Conservation (phyloP, 257 asterid genomes). For the Salvia hispanica region DNA sequence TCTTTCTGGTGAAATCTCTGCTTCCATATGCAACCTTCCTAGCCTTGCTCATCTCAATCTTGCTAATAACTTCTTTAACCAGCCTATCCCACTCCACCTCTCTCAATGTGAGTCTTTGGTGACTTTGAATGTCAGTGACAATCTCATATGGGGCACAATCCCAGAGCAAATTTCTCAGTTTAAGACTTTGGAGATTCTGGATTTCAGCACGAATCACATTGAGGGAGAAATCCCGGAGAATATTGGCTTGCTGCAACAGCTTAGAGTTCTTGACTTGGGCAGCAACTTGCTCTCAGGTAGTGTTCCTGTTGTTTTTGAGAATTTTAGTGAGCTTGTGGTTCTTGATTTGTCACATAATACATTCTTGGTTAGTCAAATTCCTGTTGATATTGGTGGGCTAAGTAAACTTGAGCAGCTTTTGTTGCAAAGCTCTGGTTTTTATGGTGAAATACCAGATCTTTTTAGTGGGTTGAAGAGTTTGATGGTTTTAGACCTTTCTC, state of each 20-base stretch:
- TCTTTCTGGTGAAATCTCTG: conserved; percentile 85
- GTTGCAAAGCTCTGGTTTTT: conserved; percentile 69
- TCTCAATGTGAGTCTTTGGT: conserved; percentile 60
- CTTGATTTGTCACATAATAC: conserved; percentile 82
- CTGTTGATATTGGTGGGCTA: conserved; percentile 52
- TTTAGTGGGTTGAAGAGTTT: conserved; percentile 61
- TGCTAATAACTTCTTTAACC: conserved; percentile 71
- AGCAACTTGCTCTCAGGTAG: conserved; percentile 74
- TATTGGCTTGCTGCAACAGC: conserved; percentile 58
- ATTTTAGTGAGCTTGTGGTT: conserved; percentile 60
- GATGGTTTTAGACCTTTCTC: conserved; percentile 61
- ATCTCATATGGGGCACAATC: conserved; percentile 84
- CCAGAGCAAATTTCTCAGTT: conserved; percentile 77
- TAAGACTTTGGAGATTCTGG: conserved; percentile 53
- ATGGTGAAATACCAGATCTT: conserved; percentile 58
- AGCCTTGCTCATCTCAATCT: conserved; percentile 62
- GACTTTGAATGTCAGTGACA: conserved; percentile 62
- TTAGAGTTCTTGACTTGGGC: conserved; percentile 63
- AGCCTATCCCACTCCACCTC: conserved; percentile 77
- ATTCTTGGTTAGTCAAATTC: conserved; percentile 70
- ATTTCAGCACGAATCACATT: conserved; percentile 70
- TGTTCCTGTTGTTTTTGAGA: conserved; percentile 61
- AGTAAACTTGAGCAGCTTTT: conserved; percentile 59
- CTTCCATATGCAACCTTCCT: conserved; percentile 56
- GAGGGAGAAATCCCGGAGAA: conserved; percentile 74